Base-by-base conservation (phyloP, 306 rosid genomes). In the Dicorynia guianensis region DNA sequence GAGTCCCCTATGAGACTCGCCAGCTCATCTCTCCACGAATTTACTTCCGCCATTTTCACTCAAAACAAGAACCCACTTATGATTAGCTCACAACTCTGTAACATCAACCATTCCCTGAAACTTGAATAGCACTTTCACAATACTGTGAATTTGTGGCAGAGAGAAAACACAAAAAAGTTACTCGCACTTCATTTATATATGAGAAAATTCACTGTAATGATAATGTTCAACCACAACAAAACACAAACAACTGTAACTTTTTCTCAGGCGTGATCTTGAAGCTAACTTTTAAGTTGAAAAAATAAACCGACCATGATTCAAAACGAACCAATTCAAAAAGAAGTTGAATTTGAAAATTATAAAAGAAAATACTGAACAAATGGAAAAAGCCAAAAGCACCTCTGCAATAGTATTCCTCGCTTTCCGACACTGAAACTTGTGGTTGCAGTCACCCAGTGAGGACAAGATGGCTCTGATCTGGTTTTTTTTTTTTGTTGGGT, bases 21-120 rank as follows among this genome's bases (percentile, higher is more conserved):
- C 33, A 92, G 73, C 70, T 88, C 97, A 11, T 92, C 97, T 36
- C 76, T 80, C 93, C 93, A 92, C 40, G 86, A 69, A 67, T 80
- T 56, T 55, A 85, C 76, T 65, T 89, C 91, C 86, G 82, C 78
- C 96, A 92, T 92, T 82, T 54, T 13, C 74, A 50, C 88, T 63
- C 78, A 13, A 62, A 78, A 12, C 25, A 42, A n/a, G 30, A 25
- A 25, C 30, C 30, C 8, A 17, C 54, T 40, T 62, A 55, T 75
- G 38, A 61, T 44, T 70, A 17, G 52, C 53, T 57, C 63, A 63
- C 18, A 49, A 64, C 13, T 43, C 34, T 6, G 55, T 55, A 38
- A 48, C 20, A 44, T 74, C 5, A 65, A 46, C 6, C 33, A 56
- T 62, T 47, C 40, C 15, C 34, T 13, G 19, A 7, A 57, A 58